These are phyloP conservation scores for Aspergillus steynii DNA, from an alignment of 495 filamentous ascomycete genomes.

Conservation along the genomic window DNA sequence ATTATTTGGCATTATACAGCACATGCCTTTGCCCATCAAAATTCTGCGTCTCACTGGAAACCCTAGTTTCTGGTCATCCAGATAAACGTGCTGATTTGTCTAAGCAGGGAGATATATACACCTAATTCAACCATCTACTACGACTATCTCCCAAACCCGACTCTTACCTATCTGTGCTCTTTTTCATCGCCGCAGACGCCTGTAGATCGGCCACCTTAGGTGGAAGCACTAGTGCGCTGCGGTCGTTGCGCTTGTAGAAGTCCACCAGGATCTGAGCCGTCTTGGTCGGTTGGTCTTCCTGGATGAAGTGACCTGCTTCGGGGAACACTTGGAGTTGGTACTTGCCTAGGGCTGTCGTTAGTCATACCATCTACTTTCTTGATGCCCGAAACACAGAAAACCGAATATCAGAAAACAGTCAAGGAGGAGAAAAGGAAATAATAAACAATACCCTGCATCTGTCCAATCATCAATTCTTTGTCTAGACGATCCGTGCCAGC, in stretches of 20 bases:
- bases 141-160: no score
- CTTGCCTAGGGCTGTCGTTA: conserved; percentile 59
- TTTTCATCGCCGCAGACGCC: conserved; percentile 46
- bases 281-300: conserved; percentile 90
- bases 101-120: neutral
- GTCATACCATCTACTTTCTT: neutral
- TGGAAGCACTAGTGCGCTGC: conserved; percentile 78
- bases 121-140: neutral
- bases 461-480: conserved; percentile 93
- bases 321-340: conserved; percentile 95
- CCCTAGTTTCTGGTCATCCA: neutral
- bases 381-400: neutral
- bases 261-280: conserved; percentile 82
- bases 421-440: neutral
- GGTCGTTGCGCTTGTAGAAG: conserved; percentile 88
- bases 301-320: conserved; percentile 93
- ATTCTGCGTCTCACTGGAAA: no score
- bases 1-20: neutral
- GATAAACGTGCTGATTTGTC: neutral
- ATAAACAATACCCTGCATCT: conserved; percentile 79
- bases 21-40: no score
- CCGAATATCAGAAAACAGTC: neutral
- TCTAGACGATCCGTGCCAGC: conserved; percentile 94
- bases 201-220: conserved; percentile 78
- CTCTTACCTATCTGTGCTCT: conserved; percentile 17